Evolutionary conservation across 306 rosid species (phyloP).

Genomic region (Inga oerstediana): DNA sequence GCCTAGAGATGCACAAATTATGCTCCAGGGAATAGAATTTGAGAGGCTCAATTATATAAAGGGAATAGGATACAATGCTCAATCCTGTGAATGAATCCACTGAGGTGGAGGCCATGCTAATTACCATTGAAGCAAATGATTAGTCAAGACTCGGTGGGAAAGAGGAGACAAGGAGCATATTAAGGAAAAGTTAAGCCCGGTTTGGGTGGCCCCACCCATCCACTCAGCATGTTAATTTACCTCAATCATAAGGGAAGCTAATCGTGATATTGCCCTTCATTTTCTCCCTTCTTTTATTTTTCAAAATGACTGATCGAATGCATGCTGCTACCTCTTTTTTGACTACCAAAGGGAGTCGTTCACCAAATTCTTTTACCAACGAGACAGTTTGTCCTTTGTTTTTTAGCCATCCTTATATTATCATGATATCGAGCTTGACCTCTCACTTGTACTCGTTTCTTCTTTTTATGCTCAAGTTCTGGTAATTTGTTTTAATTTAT

Average conservation of each 20-base stretch:
- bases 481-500: background rate
- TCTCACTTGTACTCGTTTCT: background rate
- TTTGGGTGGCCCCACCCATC: constrained; percentile 52
- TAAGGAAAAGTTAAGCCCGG: constrained; percentile 42
- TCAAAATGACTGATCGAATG: background rate
- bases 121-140: constrained; percentile 25
- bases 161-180: constrained; percentile 53
- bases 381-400: background rate
- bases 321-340: constrained; percentile 44
- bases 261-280: constrained; percentile 26
- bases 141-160: constrained; percentile 39
- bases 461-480: background rate
- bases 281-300: background rate
- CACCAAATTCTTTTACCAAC: constrained; percentile 43
- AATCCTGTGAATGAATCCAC: constrained; percentile 21
- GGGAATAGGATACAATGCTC: constrained; percentile 16
- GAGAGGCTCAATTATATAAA: constrained; percentile 20
- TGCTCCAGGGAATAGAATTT: constrained; percentile 16
- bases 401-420: background rate
- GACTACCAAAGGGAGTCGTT: constrained; percentile 46
- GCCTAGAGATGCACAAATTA: constrained; percentile 34
- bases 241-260: constrained; percentile 41
- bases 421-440: background rate
- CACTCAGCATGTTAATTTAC: constrained; percentile 49
- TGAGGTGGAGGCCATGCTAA: constrained; percentile 41